Conservation (phyloP, 306 rosid species). For the Fagus crenata region DNA sequence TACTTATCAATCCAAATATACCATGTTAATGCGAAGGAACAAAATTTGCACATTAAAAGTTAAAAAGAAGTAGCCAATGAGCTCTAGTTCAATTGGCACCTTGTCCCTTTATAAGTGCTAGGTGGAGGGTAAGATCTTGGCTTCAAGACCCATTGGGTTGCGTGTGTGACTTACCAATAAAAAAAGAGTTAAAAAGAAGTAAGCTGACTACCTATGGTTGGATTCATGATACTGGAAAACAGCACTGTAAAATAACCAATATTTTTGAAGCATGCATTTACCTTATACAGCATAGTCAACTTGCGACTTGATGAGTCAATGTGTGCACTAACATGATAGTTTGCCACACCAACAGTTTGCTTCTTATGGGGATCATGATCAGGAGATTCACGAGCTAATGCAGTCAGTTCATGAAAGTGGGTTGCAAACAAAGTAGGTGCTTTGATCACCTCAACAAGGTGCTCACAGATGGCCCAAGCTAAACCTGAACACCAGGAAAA, state of each 20-base stretch:
- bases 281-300: slow-evolving; percentile 96
- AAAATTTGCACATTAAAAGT: background rate
- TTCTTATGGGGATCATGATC: slow-evolving; percentile 43
- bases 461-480: slow-evolving; percentile 99
- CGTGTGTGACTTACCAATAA: too few species aligned
- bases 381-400: slow-evolving; percentile 61
- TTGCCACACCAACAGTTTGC: slow-evolving; percentile 72
- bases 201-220: background rate
- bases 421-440: slow-evolving; percentile 97
- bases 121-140: too few species aligned
- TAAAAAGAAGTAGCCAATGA: background rate
- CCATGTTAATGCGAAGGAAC: background rate
- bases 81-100: too few species aligned
- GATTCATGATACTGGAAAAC: background rate
- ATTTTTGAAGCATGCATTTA: slow-evolving; percentile 30
- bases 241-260: background rate
- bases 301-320: slow-evolving; percentile 85
- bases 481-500: slow-evolving; percentile 62
- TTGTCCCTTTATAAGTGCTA: too few species aligned
- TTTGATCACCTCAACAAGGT: slow-evolving; percentile 78
- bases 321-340: slow-evolving; percentile 96
- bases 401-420: slow-evolving; percentile 94
- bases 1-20: background rate
- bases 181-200: background rate
- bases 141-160: too few species aligned